Evolutionary conservation across 2,329 filamentous ascomycete genomes (phyloP), one percentile per base, ranked within the genome.

Genomic region (Aspergillus puulaauensis): DNA sequence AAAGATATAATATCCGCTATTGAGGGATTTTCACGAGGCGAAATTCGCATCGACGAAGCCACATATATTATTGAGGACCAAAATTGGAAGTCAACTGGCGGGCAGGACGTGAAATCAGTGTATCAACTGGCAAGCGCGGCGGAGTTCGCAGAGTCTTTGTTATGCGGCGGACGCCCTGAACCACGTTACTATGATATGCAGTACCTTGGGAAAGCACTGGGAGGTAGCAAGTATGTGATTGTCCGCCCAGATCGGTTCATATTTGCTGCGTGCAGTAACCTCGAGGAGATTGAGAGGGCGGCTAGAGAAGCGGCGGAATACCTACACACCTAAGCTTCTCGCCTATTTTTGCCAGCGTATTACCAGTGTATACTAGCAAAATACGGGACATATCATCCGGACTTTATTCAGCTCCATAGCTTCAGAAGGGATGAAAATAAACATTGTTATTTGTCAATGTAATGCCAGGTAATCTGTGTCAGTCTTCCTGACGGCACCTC

Each of bases 241-340:
- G 46, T 75, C 15, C 61, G 73, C 49, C 64, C 63, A 1, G 73
- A 75, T 55, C 64, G 72, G 1, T 71, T 74, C 48, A 64, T 75
- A 3, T 76, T 70, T 63, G 72, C 71, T 5, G 64, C 67, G 4
- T 73, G 69, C 57, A 52, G 60, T 15, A 64, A 58, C 5, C 57
- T 15, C 2, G 24, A 14, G 9, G 67, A 73, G 33, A 58, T 73
- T 44, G 46, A 57, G 21, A 51, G 41, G 6, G 58, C 53, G n/a
- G 15, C 44, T 17, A 21, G 31, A 23, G 35, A 35, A 15, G 35
- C 19, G 15, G 45, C 9, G 7, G 37, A 35, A n/a, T 55, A 55
- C 35, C 14, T 55, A 24, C 44, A 37, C 14, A n/a, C 4, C 12
- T 51, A 19, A 21, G 7, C 12, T 48, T 19, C 6, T 21, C 8